These are phyloP conservation scores for Rhizoctonia solani DNA, from an alignment of 1,284 basidiomycete genomes.

Conservation along the genomic window DNA sequence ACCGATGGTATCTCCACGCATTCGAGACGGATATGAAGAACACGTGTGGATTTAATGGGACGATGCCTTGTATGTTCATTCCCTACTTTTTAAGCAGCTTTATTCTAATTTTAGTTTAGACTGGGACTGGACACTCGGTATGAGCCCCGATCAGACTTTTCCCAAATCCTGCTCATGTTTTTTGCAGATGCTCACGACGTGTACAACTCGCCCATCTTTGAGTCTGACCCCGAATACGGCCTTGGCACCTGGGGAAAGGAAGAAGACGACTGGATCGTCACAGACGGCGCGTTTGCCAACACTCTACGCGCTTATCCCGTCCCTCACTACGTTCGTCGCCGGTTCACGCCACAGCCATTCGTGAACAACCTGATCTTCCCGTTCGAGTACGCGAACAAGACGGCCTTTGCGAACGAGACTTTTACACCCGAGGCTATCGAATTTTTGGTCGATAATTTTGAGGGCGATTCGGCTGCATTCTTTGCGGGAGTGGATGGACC, in stretches of 20 bases:
- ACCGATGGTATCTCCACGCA: conserved; percentile 30
- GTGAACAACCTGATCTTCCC: conserved; percentile 33
- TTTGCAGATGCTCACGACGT: conserved; percentile 26
- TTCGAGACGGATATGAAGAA: conserved; percentile 22
- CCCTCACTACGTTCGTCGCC: conserved; percentile 30
- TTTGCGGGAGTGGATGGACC: conserved; percentile 30
- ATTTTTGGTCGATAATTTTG: conserved; percentile 27
- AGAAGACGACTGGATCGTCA: conserved; percentile 24
- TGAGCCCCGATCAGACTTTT: not conserved
- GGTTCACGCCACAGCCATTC: conserved; percentile 35
- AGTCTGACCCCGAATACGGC: conserved; percentile 24
- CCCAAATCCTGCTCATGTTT: not conserved
- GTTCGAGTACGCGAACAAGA: conserved; percentile 28
- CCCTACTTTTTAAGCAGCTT: not conserved
- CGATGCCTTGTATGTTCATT: conserved; percentile 24
- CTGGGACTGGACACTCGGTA: conserved; percentile 32
- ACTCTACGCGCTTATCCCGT: conserved; percentile 32
- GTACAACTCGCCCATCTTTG: conserved; percentile 33
- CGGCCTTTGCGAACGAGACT: conserved; percentile 31
- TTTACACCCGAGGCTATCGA: conserved; percentile 31
- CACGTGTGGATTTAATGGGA: conserved; percentile 23
- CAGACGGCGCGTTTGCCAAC: conserved; percentile 34
- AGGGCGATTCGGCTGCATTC: conserved; percentile 33
- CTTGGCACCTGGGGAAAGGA: conserved; percentile 28
- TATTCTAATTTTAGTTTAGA: not conserved